phyloP scores from a whole-genome alignment of 2,329 filamentous ascomycete species.

The Xylariomycetidae sp. region DNA sequence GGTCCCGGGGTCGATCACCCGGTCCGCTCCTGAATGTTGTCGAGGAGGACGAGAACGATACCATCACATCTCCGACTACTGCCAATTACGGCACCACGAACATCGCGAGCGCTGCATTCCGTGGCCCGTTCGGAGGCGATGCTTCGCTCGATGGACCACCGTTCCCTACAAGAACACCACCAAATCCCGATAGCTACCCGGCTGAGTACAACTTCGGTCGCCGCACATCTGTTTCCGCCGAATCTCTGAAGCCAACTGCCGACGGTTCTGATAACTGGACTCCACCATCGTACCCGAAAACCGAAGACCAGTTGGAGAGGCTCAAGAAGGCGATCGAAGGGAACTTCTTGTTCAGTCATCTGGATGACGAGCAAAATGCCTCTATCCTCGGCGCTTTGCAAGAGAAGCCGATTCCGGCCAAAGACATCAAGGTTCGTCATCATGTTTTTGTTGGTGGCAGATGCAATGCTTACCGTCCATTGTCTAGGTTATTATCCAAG shows the following conservation, averaged over 20 bases:
- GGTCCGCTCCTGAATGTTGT: slow-evolving; percentile 52
- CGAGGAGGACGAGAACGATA: slow-evolving; percentile 79
- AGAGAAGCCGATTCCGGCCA: slow-evolving; percentile 92
- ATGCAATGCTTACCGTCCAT: not conserved
- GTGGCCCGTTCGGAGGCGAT: slow-evolving; percentile 49
- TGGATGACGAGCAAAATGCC: slow-evolving; percentile 86
- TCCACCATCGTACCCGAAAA: slow-evolving; percentile 79
- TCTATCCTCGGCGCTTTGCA: slow-evolving; percentile 86
- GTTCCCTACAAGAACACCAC: slow-evolving; percentile 39
- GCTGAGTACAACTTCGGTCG: slow-evolving; percentile 90
- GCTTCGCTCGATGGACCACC: slow-evolving; percentile 37
- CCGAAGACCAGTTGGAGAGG: slow-evolving; percentile 70
- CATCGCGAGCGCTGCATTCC: slow-evolving; percentile 37
- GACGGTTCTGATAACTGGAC: slow-evolving; percentile 84
- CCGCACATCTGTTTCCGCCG: slow-evolving; percentile 92
- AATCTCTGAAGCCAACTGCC: slow-evolving; percentile 85
- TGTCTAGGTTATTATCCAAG: slow-evolving; percentile 84
- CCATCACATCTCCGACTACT: slow-evolving; percentile 67
- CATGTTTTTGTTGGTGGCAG: not conserved
- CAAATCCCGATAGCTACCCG: slow-evolving; percentile 67
- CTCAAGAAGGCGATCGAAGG: slow-evolving; percentile 75
- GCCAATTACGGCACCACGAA: slow-evolving; percentile 45
- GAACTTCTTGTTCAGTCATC: slow-evolving; percentile 91
- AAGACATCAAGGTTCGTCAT: slow-evolving; percentile 61
- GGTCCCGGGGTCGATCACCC: slow-evolving; percentile 33